Base-by-base conservation (phyloP, 2,329 filamentous ascomycete species). In the Boeremia lycopersici region DNA sequence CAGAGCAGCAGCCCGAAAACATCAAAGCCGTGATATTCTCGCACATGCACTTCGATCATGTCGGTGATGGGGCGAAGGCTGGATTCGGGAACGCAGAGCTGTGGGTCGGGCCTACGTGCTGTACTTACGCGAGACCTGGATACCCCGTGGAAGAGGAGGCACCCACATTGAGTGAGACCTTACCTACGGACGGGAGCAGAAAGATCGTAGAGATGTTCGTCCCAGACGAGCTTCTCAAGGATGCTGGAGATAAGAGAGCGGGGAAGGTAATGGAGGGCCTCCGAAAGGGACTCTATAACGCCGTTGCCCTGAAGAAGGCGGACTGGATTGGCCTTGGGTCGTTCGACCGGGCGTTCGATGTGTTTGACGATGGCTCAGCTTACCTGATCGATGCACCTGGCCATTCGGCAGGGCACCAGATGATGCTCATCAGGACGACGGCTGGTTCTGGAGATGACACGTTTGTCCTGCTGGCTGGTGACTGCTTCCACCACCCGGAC, bases 331-430 rank as follows among this genome's bases (percentile, higher is more conserved):
- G 70, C 0, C 71, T 71, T 8, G 69, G 68, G 7, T 48, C 74
- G 0, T 82, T 84, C 50, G 77, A 79, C 1, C 64, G 75, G 1
- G 74, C 72, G 0, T 68, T 82, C 10, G 81, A 84, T 59, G 62
- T 82, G 9, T 80, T 82, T 55, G 70, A 71, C 0, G 82, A 85
- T 56, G 78, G 77, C 0, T 74, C 73, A n/a, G 64, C 82, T 5
- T 81, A 76, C 59, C 65, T 83, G 0, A 68, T 84, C 23, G 78
- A 83, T 59, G 76, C 77, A 0, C 82, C 82, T 0, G 82, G 82
- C 0, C 82, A 84, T 60, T 68, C 83, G 0, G 73, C 78, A 11
- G 82, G 82, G 0, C 82, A 84, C 59, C 68, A 83, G 12, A 84
- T 72, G 68, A 65, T 73, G 66, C 59, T 74, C 23, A 39, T 72